Percentiles rank a stretch among this genome's conserved stretches.
These are phyloP conservation scores for Podospora anserina DNA, from an alignment of 495 filamentous ascomycete genomes.

Conservation along the genomic window DNA sequence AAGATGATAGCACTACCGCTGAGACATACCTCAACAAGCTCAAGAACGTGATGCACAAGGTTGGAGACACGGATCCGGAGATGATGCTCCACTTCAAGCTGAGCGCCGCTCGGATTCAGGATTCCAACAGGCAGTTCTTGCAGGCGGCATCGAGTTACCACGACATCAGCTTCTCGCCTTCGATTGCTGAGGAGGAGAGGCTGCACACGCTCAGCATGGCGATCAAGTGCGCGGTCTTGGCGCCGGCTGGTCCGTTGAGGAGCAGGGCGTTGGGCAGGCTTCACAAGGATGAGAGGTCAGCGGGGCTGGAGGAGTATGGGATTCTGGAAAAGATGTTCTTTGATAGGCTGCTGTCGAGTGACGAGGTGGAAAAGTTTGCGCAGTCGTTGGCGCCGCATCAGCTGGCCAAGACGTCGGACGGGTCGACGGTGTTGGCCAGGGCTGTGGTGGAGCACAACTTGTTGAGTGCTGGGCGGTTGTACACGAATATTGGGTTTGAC, in stretches of 20 bases:
- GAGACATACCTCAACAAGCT: constrained; percentile 87
- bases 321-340: constrained; percentile 98
- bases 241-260: constrained; percentile 83
- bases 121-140: constrained; percentile 86
- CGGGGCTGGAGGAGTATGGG: constrained; percentile 70
- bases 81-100: constrained; percentile 81
- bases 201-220: constrained; percentile 80
- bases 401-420: constrained; percentile 81
- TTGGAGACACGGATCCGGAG: constrained; percentile 64
- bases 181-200: constrained; percentile 77
- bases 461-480: constrained; percentile 77
- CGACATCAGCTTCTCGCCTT: constrained; percentile 68
- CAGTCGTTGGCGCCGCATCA: constrained; percentile 80
- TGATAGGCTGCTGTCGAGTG: constrained; percentile 73
- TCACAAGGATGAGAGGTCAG: constrained; percentile 89
- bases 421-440: constrained; percentile 87
- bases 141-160: constrained; percentile 86
- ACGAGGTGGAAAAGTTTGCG: constrained; percentile 83
- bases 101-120: constrained; percentile 86
- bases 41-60: constrained; percentile 82
- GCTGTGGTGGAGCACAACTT: constrained; percentile 96
- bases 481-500: constrained; percentile 82
- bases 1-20: constrained; percentile 82
- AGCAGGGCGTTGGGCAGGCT: constrained; percentile 73
- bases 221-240: constrained; percentile 92